These are phyloP conservation scores for Sporothrix mexicana DNA, from an alignment of 2,329 filamentous ascomycete species.

Conservation along the genomic window DNA sequence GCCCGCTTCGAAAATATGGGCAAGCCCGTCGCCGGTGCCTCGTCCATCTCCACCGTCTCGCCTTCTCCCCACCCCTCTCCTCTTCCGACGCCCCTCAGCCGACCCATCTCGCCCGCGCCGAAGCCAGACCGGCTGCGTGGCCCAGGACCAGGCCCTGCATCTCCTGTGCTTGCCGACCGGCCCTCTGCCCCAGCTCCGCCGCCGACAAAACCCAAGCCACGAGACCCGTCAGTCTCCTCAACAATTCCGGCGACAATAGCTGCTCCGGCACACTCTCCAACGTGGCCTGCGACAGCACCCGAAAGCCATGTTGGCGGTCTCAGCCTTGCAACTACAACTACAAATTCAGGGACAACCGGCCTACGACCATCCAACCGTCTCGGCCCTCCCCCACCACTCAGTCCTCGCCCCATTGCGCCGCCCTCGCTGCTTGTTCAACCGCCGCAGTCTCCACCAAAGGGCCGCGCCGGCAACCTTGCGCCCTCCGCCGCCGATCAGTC, in stretches of 20 bases:
- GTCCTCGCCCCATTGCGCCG: conserved; percentile 54
- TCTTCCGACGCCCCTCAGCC: conserved; percentile 41
- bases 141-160: conserved; percentile 26
- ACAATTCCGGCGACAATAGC: not conserved
- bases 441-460: conserved; percentile 70
- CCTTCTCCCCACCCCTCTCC: conserved; percentile 30
- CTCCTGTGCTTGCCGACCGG: conserved; percentile 43
- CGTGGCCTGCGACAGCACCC: not conserved
- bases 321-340: not conserved
- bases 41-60: not conserved
- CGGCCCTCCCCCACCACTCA: conserved; percentile 54
- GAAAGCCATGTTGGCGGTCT: not conserved
- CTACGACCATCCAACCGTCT: conserved; percentile 51
- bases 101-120: conserved; percentile 47
- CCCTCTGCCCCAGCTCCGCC: conserved; percentile 45
- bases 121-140: conserved; percentile 54
- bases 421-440: conserved; percentile 73
- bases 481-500: conserved; percentile 49
- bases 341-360: not conserved
- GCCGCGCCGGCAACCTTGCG: conserved; percentile 44
- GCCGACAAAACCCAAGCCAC: conserved; percentile 49
- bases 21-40: conserved; percentile 50
- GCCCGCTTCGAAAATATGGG: conserved; percentile 82
- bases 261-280: not conserved
- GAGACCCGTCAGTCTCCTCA: conserved; percentile 12